A percentile compares a stretch with the other conserved stretches of the same genome.
phyloP scores from a whole-genome alignment of 495 filamentous ascomycete species.

The Trichoderma parareesei region DNA sequence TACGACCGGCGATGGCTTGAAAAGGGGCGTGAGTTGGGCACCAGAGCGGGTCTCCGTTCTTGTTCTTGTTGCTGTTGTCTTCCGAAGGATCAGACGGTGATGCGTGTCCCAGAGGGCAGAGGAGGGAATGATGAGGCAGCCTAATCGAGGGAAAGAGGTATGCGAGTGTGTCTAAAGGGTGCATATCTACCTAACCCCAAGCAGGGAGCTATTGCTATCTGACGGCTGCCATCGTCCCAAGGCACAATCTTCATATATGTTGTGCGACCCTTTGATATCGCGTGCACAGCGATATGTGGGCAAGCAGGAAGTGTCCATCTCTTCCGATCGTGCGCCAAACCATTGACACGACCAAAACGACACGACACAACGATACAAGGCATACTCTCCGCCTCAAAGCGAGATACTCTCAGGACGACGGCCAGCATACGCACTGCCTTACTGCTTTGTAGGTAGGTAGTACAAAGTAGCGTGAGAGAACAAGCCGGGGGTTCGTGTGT shows the following conservation, averaged over 20 bases:
- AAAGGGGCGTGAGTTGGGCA: conserved; percentile 6
- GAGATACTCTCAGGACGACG: neutral
- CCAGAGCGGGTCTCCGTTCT: neutral
- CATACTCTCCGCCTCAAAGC: neutral
- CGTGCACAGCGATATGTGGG: neutral
- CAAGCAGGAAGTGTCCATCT: neutral
- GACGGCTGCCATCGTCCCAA: neutral
- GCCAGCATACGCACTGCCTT: neutral
- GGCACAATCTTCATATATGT: neutral
- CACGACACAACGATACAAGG: neutral
- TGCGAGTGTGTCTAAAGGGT: neutral
- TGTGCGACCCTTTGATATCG: neutral
- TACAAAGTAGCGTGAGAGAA: neutral
- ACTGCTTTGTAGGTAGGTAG: neutral
- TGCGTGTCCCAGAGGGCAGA: neutral
- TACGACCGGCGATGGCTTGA: neutral
- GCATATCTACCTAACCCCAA: neutral
- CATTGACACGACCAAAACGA: neutral
- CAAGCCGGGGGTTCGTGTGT: neutral
- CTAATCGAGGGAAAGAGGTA: neutral
- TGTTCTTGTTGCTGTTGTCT: neutral
- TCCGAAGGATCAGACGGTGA: neutral
- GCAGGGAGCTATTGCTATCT: conserved; percentile 2
- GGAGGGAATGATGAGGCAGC: neutral
- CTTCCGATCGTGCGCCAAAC: neutral